phyloP scores from a whole-genome alignment of 345 rosid species.

The Cochlearia excelsa region DNA sequence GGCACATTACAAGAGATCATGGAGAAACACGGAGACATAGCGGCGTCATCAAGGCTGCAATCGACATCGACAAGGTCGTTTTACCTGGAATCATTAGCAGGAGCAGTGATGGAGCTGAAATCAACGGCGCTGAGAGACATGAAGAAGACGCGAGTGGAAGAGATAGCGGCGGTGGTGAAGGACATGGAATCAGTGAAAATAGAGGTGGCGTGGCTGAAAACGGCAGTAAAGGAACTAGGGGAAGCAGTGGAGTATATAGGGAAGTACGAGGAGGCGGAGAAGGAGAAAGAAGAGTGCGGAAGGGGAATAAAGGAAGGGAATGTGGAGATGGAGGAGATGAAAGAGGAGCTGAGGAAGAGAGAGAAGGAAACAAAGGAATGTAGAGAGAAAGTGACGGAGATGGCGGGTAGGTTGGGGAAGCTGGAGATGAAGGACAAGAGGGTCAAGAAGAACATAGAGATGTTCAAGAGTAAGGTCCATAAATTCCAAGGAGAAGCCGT shows the following conservation, averaged over 20 bases:
- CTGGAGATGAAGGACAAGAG: constrained; percentile 32
- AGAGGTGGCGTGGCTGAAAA: constrained; percentile 58
- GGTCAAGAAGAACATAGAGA: constrained; percentile 22
- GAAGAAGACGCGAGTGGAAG: constrained; percentile 60
- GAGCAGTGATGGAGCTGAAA: constrained; percentile 69
- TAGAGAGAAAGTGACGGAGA: constrained; percentile 32
- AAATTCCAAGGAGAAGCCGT: constrained; percentile 29
- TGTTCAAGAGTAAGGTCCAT: constrained; percentile 24
- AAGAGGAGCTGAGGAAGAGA: constrained; percentile 37
- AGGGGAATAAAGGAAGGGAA: constrained; percentile 18
- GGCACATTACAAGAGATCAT: constrained; percentile 52
- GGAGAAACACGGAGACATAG: constrained; percentile 72
- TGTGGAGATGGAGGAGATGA: constrained; percentile 38
- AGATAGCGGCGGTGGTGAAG: constrained; percentile 68
- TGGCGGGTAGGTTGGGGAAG: constrained; percentile 28
- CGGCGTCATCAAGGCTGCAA: constrained; percentile 63
- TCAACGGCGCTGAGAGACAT: constrained; percentile 50
- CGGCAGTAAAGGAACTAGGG: constrained; percentile 36
- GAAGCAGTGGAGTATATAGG: constrained; percentile 39
- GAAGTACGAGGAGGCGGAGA: constrained; percentile 18
- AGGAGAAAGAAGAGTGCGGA: constrained; percentile 25
- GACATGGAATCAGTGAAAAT: constrained; percentile 72
- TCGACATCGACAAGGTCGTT: constrained; percentile 66
- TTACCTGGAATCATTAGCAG: constrained; percentile 69
- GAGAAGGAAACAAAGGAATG: constrained; percentile 31